Evolutionary conservation across 306 rosid genomes (phyloP), one percentile per base, ranked within the genome.

Genomic region (Prunus fruticosa): DNA sequence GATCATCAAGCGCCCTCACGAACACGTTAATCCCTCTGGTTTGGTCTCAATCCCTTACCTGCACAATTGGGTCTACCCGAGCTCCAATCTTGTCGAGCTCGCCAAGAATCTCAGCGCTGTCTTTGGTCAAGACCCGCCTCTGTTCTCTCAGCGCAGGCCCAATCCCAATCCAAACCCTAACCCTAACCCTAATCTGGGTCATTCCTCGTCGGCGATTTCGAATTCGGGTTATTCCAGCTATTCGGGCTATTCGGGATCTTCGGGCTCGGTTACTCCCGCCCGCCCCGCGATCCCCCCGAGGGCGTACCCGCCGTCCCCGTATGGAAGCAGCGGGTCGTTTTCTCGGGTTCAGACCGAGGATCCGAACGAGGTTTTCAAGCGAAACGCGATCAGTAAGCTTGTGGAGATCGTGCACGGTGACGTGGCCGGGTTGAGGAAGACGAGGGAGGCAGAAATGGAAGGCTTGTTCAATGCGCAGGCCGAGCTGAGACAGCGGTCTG

Each of bases 1-100:
- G 99, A 49, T 96, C 80, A 92, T 96, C 90, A 96, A 92, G 76
- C 97, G 93, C 45, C 90, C 88, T 11, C 99, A 96, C 49, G 73
- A 93, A 12, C 84, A 84, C 34, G 97, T 92, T 60, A 85, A 86
- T 46, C 97, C 99, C 23, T 92, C 98, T 7, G 99, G 99, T 34
- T 64, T 87, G 7, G 99, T 96, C 54, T 76, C 92, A 11, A 73
- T 88, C 28, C 88, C 93, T 15, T 93, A 88, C 34, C 75, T 93
- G 75, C 96, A 93, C 20, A 74, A 82, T 23, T 93, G 98, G 98
- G 62, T 87, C 51, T 93, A 86, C 82, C 98, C 98, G 0, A 83
- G 94, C 65, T 90, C 97, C 84, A 91, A 78, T 79, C 83, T 87
- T 65, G 80, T 86, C 46, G 98, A 88, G 45, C 91, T 93, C 23